Evolutionary conservation across 1,284 basidiomycete species (phyloP), one percentile per base, ranked within the genome.

Genomic region (Afroboletus lepidellus): DNA sequence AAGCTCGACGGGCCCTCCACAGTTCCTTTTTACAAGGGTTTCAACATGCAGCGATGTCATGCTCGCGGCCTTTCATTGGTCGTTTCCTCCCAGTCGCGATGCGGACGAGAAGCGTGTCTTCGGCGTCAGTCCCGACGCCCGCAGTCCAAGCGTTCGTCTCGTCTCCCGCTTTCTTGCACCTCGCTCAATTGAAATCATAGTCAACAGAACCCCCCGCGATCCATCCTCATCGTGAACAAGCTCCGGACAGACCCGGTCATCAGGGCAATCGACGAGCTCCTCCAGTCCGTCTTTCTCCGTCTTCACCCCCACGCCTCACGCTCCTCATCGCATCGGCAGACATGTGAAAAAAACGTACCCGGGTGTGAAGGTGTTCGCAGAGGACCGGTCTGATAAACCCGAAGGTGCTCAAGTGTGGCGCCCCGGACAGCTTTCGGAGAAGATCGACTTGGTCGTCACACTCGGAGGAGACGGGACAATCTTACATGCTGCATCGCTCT

Each of bases 401-500:
- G 75, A 80, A 50, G 80, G 78, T 5, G 81, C 81, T 34, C 75
- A 84, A 57, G 72, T 84, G 3, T 90, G 87, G 84, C 71, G 73
- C 55, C 36, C 60, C 78, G 80, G 78, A 23, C 73, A 74, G 45
- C 71, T 73, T 29, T 73, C 81, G 5, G 74, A 82, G 56, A 77
- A 77, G 50, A 87, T 94, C 53, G 92, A 96, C 67, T 77, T 98
- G 8, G 87, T 97, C 15, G 83, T 98, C 29, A 97, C 95, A 0
- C 72, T 98, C 2, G 95, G 95, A 45, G 95, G 95, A 23, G 95
- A 98, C 66, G 95, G 95, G 3, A 98, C 96, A 2, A 95, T 98
- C 45, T 78, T 98, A 4, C 94, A 97, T 66, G 93, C 94, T 0
- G 95, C 94, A 5, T 93, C 92, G 23, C 74, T 98, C 7, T 98